These are phyloP conservation scores for Trichoderma gracile DNA, from an alignment of 2,329 filamentous ascomycete species.

Conservation along the genomic window DNA sequence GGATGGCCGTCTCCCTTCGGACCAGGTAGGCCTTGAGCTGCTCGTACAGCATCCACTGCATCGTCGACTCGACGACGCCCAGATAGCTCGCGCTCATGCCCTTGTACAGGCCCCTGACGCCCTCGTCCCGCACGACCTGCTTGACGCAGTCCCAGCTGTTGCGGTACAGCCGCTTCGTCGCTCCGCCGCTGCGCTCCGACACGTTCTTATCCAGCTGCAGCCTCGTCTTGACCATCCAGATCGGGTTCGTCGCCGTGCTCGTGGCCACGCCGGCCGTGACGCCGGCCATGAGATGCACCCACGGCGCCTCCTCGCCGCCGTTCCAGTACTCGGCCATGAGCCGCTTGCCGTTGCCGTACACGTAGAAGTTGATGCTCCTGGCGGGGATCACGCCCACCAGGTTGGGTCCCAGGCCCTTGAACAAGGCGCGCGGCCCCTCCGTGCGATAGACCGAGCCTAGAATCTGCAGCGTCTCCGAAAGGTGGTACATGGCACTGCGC, in stretches of 20 bases:
- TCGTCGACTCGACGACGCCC: constrained; percentile 82
- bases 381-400: constrained; percentile 87
- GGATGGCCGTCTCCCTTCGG: constrained; percentile 60
- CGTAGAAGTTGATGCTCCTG: constrained; percentile 88
- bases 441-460: constrained; percentile 74
- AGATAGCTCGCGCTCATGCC: constrained; percentile 90
- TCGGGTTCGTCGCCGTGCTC: constrained; percentile 89
- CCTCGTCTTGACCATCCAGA: constrained; percentile 94
- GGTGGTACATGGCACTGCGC: constrained; percentile 69
- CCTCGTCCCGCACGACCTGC: constrained; percentile 79
- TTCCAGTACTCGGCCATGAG: constrained; percentile 76
- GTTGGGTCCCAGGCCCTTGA: constrained; percentile 91
- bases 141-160: constrained; percentile 87
- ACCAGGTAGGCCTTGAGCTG: constrained; percentile 79
- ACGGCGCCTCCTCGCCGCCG: constrained; percentile 65
- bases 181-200: constrained; percentile 58
- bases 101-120: constrained; percentile 79
- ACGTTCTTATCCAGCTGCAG: constrained; percentile 88
- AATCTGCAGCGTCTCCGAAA: constrained; percentile 84
- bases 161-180: constrained; percentile 68
- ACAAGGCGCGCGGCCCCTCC: constrained; percentile 84
- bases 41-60: constrained; percentile 95
- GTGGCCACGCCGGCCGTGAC: constrained; percentile 80
- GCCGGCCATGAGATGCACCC: constrained; percentile 77
- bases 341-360: constrained; percentile 88